phyloP scores from a whole-genome alignment of 495 filamentous ascomycete genomes.

The Sordaria brevicollis region DNA sequence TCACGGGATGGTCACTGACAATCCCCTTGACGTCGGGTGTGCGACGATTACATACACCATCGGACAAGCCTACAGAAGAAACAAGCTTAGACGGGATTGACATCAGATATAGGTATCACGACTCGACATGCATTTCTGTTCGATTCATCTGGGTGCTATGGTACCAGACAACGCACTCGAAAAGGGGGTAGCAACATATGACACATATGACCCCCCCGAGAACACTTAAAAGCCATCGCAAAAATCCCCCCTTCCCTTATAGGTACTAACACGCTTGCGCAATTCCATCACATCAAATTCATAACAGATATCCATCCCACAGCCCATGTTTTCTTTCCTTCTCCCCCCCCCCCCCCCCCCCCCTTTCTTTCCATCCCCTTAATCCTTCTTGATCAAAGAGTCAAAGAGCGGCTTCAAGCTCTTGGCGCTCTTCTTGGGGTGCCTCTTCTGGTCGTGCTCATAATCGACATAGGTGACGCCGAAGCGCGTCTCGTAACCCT shows the following conservation, averaged over 20 bases:
- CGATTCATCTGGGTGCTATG: neutral
- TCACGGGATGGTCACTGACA: neutral
- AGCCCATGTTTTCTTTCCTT: neutral
- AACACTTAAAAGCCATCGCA: neutral
- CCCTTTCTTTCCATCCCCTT: neutral
- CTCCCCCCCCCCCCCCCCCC: too few relatives aligned
- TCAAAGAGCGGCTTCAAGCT: slow-evolving; percentile 55
- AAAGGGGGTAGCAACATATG: neutral
- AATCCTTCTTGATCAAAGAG: slow-evolving; percentile 40
- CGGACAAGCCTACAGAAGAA: neutral
- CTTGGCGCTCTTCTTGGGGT: slow-evolving; percentile 70
- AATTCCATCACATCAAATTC: neutral
- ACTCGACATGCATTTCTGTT: neutral
- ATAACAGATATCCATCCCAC: neutral
- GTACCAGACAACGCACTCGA: neutral
- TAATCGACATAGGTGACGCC: slow-evolving; percentile 74
- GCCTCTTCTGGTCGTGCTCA: slow-evolving; percentile 59
- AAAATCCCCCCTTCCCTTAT: neutral
- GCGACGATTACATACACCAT: neutral
- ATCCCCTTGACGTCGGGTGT: neutral
- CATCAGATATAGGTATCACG: neutral
- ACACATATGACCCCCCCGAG: neutral
- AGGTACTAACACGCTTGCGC: neutral
- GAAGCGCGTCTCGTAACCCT: slow-evolving; percentile 77
- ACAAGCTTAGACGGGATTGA: neutral